A percentile compares a stretch with the other conserved stretches of the same genome.
These are phyloP conservation scores for Syzygium grande DNA, from an alignment of 345 rosid species.

Conservation along the genomic window DNA sequence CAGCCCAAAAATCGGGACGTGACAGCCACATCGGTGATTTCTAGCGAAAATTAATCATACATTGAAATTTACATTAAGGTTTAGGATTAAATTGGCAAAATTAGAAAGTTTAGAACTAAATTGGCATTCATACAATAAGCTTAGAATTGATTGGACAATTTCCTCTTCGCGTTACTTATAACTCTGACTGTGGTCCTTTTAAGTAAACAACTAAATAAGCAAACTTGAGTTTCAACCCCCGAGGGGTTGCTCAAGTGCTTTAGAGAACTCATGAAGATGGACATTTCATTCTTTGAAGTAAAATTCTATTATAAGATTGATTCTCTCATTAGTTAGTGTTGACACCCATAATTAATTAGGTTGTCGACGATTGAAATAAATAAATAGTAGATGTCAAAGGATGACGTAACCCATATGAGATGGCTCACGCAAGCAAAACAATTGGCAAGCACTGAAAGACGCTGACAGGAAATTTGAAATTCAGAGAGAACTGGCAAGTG, in stretches of 20 bases:
- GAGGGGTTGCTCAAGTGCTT: background rate
- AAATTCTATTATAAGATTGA: background rate
- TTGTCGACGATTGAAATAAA: too few species aligned
- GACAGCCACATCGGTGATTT: background rate
- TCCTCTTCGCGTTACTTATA: background rate
- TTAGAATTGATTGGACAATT: background rate
- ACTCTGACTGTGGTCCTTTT: background rate
- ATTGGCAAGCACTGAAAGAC: too few species aligned
- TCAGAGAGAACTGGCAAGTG: too few species aligned
- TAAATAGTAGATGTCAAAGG: too few species aligned
- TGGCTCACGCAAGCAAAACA: too few species aligned
- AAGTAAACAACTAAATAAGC: background rate
- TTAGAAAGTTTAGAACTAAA: background rate
- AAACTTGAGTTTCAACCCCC: background rate
- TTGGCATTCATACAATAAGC: rapidly evolving
- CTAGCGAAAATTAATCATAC: rapidly evolving
- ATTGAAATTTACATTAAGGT: background rate
- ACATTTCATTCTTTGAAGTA: background rate
- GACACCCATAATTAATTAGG: too few species aligned
- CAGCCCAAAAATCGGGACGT: too few species aligned
- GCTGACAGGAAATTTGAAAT: too few species aligned
- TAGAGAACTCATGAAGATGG: background rate
- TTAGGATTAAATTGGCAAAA: background rate
- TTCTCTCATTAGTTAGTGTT: background rate
- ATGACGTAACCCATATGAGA: too few species aligned